Evolutionary conservation across 1,139 yeast species (phyloP), one percentile per base, ranked within the genome.

Genomic region (Candida sp.): DNA sequence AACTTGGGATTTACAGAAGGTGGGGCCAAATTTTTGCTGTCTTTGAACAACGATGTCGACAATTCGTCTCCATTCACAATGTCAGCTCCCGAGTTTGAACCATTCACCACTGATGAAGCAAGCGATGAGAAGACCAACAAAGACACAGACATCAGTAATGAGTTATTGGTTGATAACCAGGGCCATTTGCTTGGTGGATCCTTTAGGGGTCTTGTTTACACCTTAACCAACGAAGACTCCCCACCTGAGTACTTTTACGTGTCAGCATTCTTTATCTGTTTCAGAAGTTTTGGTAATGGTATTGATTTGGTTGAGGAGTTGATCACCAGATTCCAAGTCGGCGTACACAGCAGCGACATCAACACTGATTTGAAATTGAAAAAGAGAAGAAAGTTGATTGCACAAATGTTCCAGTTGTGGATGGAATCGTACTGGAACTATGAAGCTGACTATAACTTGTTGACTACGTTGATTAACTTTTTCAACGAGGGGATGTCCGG

Each of bases 401-500:
- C 86, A 56, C 83, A 81, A 58, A 75, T 88, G 67, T 84, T 91
- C 61, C 88, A 84, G 62, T 73, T 85, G 47, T 93, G 98, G 98
- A 70, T 92, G 68, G 96, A 90, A 67, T 86, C 94, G 49, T 91
- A 88, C 64, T 93, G 97, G 97, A 82, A 84, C 58, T 82, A 78
- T 50, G 77, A 80, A 33, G 61, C 72, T 11, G 97, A 91, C 63
- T 81, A 80, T 54, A 72, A 69, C 26, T 74, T 85, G 33, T 68
- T 92, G 44, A 84, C 94, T 8, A 85, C 91, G 0, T 70, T 91
- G 61, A 77, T 89, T 39, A 88, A 88, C 62, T 88, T 91, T 61
- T 86, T 90, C 63, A 89, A 89, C 66, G 94, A 88, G 67, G 90
- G 87, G 17, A 76, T 86, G 26, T 75, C 83, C 12, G 62, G 65